Base-by-base conservation (phyloP, 805 yeast species). In the Spathaspora sp. region DNA sequence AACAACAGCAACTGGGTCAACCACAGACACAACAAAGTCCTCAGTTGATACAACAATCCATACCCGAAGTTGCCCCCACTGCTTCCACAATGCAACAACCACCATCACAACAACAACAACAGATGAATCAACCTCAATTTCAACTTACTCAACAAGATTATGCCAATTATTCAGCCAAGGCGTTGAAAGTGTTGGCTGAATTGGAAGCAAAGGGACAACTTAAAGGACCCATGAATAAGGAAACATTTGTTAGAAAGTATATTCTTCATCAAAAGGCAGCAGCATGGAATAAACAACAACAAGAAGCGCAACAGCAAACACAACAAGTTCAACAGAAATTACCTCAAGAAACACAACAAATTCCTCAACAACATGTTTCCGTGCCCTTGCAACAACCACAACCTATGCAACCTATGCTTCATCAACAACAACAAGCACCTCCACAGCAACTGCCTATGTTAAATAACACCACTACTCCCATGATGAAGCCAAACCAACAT, bases 81-180 rank as follows among this genome's bases (percentile, higher is more conserved):
- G 70, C 65, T 44, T 61, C 52, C 26, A 64, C 56, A 20, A 66
- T 62, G 40, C 68, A 63, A 39, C 64, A 58, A 23, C 38, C 47
- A 39, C 57, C 49, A 20, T 50, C n/a, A 18, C 51, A 35, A 49
- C 50, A 35, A 39, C 58, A 49, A 32, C 47, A 49, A 32, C 47
- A 29, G 23, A 42, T 46, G 29, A 12, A 32, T 29, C 31, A n/a
- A 43, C 75, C 74, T 4, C 63, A 61, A 52, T 63, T 66, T 44
- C 64, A 59, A 44, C 66, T 70, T 18, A 66, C 73, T 12, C 71
- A 66, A 7, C 75, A 73, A 48, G 79, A 74, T 52, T 62, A 70
- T 42, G 58, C 61, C 53, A 70, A 72, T 57, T 71, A 72, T 57
- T 65, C 67, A 38, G 59, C 68, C 9, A 77, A 71, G 45, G 79